Percentiles rank a stretch among this genome's conserved stretches.
These are phyloP conservation scores for Pterocarpus santalinus DNA, from an alignment of 306 rosid genomes.

Conservation along the genomic window DNA sequence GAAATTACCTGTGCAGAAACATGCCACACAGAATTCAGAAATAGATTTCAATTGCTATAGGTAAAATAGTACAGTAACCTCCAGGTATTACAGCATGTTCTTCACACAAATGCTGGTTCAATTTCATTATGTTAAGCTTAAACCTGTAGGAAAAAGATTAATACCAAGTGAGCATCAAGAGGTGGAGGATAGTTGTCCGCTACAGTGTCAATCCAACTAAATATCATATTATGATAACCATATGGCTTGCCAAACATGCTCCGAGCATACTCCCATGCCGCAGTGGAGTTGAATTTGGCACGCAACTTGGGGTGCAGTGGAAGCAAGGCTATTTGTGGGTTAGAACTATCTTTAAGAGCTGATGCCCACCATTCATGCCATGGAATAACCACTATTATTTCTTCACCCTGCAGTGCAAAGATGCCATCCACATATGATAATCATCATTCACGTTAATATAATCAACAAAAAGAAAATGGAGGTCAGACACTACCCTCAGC, in stretches of 20 bases:
- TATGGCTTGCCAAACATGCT: slow-evolving; percentile 98
- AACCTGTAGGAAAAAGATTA: slow-evolving; percentile 20
- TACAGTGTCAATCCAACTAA: slow-evolving; percentile 98
- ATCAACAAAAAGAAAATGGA: slow-evolving; percentile 17
- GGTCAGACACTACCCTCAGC: slow-evolving; percentile 10
- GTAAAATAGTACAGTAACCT: background rate
- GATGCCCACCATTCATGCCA: slow-evolving; percentile 99
- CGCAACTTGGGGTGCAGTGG: slow-evolving; percentile 87
- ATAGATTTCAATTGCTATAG: slow-evolving; percentile 23
- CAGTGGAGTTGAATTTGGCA: slow-evolving; percentile 80
- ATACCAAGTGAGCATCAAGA: slow-evolving; percentile 99
- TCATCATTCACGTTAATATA: background rate
- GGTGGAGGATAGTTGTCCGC: slow-evolving; percentile 99
- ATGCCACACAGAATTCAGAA: slow-evolving; percentile 31
- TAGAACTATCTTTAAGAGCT: slow-evolving; percentile 84
- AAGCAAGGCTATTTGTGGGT: slow-evolving; percentile 95
- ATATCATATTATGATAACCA: slow-evolving; percentile 99
- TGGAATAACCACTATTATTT: slow-evolving; percentile 86
- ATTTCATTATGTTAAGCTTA: slow-evolving; percentile 23
- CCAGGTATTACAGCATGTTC: slow-evolving; percentile 11
- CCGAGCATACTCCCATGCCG: slow-evolving; percentile 96
- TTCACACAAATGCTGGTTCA: slow-evolving; percentile 37
- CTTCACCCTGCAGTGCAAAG: slow-evolving; percentile 78
- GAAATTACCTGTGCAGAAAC: slow-evolving; percentile 81
- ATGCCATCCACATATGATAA: slow-evolving; percentile 32